Conservation (phyloP, 495 filamentous ascomycete genomes). For the Aspergillus homomorphus region DNA sequence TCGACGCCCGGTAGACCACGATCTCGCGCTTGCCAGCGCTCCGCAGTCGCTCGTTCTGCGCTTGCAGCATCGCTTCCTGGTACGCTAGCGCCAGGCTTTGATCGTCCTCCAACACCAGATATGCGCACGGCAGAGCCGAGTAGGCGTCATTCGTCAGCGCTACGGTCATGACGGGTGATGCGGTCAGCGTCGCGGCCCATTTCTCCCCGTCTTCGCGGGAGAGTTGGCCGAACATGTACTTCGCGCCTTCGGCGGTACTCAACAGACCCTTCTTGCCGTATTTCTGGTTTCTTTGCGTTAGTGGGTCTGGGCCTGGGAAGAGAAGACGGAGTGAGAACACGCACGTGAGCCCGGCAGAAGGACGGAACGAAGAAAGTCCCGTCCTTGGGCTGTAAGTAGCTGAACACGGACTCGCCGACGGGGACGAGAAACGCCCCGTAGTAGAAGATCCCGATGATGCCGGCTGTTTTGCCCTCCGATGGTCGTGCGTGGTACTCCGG, state of each 20-base stretch:
- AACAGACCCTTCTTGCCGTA: constrained; percentile 19
- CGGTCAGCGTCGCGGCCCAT: constrained; percentile 33
- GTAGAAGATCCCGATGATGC: constrained; percentile 36
- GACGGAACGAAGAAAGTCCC: constrained; percentile 19
- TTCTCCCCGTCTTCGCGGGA: constrained; percentile 17
- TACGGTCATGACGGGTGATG: constrained; percentile 24
- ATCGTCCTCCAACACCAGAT: constrained; percentile 32
- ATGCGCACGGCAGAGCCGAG: constrained; percentile 30
- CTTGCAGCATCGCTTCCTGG: constrained; percentile 28
- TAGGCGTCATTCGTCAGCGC: constrained; percentile 34
- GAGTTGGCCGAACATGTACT: constrained; percentile 29
- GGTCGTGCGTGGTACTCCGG: constrained; percentile 25
- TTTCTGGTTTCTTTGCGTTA: constrained; percentile 15
- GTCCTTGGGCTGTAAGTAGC: constrained; percentile 29
- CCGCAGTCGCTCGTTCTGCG: constrained; percentile 9
- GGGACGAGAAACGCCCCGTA: constrained; percentile 31
- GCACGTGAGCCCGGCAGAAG: constrained; percentile 26
- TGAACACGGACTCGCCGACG: constrained; percentile 27
- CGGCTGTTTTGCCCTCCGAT: constrained; percentile 23
- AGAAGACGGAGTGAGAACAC: not conserved
- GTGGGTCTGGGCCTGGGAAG: not conserved
- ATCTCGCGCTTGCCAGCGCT: constrained; percentile 13
- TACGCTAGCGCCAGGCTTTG: constrained; percentile 21
- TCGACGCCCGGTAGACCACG: constrained; percentile 24
- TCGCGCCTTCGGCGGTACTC: constrained; percentile 16